These are phyloP conservation scores for Platanthera zijinensis DNA, from an alignment of 106 monocot species.

Conservation along the genomic window DNA sequence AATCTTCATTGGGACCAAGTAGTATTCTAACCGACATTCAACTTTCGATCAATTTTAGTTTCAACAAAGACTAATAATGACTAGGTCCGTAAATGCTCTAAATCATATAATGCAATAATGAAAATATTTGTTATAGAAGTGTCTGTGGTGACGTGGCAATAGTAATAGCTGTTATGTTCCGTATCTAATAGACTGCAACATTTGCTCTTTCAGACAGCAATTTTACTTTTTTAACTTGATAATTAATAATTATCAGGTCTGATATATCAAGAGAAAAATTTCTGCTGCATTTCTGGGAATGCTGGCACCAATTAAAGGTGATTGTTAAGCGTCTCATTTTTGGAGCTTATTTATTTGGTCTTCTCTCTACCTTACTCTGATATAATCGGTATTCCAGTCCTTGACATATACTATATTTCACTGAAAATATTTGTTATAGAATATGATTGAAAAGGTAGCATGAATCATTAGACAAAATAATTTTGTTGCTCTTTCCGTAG, in stretches of 20 bases:
- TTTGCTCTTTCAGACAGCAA: not conserved
- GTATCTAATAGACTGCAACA: not conserved
- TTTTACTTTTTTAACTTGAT: slow-evolving; percentile 4
- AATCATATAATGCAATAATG: not conserved
- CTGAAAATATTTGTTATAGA: not conserved
- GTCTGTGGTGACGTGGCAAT: not conserved
- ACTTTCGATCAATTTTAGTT: too few relatives aligned
- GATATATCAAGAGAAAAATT: slow-evolving; percentile 63
- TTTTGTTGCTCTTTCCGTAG: not conserved
- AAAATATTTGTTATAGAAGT: not conserved
- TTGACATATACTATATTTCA: not conserved
- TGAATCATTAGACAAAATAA: not conserved
- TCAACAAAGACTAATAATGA: too few relatives aligned
- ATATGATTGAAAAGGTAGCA: not conserved
- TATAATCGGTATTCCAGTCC: not conserved
- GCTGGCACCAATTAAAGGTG: slow-evolving; percentile 75
- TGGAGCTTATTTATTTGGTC: not conserved
- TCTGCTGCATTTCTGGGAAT: slow-evolving; percentile 70
- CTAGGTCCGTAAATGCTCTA: not conserved
- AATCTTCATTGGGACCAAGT: too few relatives aligned
- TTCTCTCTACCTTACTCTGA: not conserved
- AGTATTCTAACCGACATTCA: too few relatives aligned
- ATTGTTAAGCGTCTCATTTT: not conserved
- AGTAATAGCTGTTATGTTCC: not conserved
- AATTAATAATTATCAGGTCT: slow-evolving; percentile 27